Percentiles rank a stretch among this genome's conserved stretches.
phyloP scores from a whole-genome alignment of 2,329 filamentous ascomycete species.

The Beauveria varroae region DNA sequence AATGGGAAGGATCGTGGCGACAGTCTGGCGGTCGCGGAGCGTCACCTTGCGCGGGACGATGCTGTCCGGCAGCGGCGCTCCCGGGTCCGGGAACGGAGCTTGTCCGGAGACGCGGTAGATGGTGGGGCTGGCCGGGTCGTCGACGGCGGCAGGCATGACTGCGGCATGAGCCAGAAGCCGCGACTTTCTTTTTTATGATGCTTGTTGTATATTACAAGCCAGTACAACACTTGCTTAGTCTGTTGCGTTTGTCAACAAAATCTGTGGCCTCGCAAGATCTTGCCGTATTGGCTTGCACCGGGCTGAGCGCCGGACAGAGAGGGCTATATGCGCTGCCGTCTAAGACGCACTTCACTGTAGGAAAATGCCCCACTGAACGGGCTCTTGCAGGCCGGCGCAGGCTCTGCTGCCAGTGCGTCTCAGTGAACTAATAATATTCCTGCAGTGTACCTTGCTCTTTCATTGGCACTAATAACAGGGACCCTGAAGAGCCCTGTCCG shows the following conservation, averaged over 20 bases:
- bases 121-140: constrained; percentile 64
- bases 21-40: constrained; percentile 74
- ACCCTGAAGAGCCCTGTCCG: background rate
- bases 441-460: background rate
- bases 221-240: background rate
- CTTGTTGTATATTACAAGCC: background rate
- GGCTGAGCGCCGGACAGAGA: background rate
- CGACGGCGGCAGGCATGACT: constrained; percentile 69
- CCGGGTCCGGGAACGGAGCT: constrained; percentile 55
- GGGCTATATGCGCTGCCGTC: background rate
- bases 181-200: background rate
- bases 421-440: background rate
- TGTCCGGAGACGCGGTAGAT: constrained; percentile 63
- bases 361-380: background rate
- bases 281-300: background rate
- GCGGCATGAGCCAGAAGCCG: background rate
- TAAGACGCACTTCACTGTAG: background rate
- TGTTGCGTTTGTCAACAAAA: background rate
- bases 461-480: background rate
- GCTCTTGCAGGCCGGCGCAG: background rate
- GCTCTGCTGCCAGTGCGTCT: background rate
- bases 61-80: constrained; percentile 53
- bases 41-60: constrained; percentile 72
- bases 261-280: background rate
- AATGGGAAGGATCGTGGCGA: constrained; percentile 78